Percentiles rank a stretch among this genome's conserved stretches.
Conservation (phyloP, 148 eudicot genomes). For the Fagopyrum tataricum region DNA sequence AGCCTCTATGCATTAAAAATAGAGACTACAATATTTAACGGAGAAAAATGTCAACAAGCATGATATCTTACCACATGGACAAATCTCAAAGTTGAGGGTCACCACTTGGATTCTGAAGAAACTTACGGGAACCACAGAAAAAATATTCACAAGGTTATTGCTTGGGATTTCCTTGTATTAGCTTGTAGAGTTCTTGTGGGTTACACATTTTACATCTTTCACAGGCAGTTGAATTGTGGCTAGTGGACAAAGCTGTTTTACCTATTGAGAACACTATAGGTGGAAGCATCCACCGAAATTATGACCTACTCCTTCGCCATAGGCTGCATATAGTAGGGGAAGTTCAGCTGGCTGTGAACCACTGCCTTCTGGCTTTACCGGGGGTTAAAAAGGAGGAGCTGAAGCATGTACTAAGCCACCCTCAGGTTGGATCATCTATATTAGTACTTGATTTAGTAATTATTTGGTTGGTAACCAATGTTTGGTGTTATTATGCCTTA, state of each 20-base stretch:
- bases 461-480: background rate
- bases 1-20: background rate
- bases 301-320: conserved; percentile 83
- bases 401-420: conserved; percentile 82
- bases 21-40: background rate
- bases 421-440: conserved; percentile 47
- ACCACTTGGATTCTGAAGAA: background rate
- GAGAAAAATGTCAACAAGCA: background rate
- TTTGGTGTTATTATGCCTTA: too few species aligned
- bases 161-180: background rate
- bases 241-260: conserved; percentile 83
- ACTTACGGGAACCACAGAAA: too few species aligned
- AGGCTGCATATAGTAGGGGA: conserved; percentile 90
- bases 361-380: conserved; percentile 78
- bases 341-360: conserved; percentile 68
- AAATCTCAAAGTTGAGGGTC: background rate
- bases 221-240: conserved; percentile 86
- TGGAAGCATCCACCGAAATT: conserved; percentile 83
- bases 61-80: background rate
- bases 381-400: conserved; percentile 77
- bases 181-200: background rate
- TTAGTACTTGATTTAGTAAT: background rate
- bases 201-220: background rate
- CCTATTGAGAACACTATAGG: conserved; percentile 90
- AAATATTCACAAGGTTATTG: background rate